Conservation (phyloP, 192 early-diverging fungal genomes). For the Fimicolochytrium jonesii region DNA sequence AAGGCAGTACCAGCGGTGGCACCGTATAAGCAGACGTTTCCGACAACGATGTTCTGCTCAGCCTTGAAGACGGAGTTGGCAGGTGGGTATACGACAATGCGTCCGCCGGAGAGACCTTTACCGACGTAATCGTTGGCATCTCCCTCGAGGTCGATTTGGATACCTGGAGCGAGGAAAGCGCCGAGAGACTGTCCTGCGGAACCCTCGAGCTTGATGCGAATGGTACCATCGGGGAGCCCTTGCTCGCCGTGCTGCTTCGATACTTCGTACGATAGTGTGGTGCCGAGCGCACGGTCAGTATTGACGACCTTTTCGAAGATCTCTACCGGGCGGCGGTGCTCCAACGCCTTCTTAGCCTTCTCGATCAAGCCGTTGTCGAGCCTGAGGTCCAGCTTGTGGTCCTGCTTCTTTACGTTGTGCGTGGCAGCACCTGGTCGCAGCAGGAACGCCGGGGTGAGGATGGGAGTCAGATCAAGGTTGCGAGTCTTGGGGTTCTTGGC, state of each 20-base stretch:
- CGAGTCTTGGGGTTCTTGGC: slow-evolving; percentile 77
- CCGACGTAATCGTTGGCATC: slow-evolving; percentile 99
- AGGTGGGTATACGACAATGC: slow-evolving; percentile 85
- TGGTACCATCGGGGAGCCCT: slow-evolving; percentile 82
- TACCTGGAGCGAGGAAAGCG: slow-evolving; percentile 87
- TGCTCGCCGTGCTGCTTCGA: slow-evolving; percentile 70
- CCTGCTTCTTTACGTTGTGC: slow-evolving; percentile 75
- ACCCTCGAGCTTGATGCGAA: slow-evolving; percentile 80
- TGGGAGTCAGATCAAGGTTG: slow-evolving; percentile 79
- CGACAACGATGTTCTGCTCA: slow-evolving; percentile 88
- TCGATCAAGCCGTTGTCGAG: slow-evolving; percentile 86
- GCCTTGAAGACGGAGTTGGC: slow-evolving; percentile 71
- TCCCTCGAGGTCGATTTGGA: slow-evolving; percentile 89
- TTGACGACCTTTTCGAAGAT: slow-evolving; percentile 73
- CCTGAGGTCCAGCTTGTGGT: slow-evolving; percentile 82
- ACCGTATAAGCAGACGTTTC: slow-evolving; percentile 97
- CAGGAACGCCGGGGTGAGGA: slow-evolving; percentile 81
- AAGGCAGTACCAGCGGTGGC: slow-evolving; percentile 89
- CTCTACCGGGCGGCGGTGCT: slow-evolving; percentile 49
- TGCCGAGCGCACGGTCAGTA: slow-evolving; percentile 92
- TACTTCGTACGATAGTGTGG: slow-evolving; percentile 88
- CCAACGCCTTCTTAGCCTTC: slow-evolving; percentile 69
- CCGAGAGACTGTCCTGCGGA: slow-evolving; percentile 96
- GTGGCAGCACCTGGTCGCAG: slow-evolving; percentile 87
- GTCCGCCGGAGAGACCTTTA: slow-evolving; percentile 95